Evolutionary conservation across 2,329 filamentous ascomycete genomes (phyloP), one percentile per base, ranked within the genome.

Genomic region (Scedosporium minutisporum): DNA sequence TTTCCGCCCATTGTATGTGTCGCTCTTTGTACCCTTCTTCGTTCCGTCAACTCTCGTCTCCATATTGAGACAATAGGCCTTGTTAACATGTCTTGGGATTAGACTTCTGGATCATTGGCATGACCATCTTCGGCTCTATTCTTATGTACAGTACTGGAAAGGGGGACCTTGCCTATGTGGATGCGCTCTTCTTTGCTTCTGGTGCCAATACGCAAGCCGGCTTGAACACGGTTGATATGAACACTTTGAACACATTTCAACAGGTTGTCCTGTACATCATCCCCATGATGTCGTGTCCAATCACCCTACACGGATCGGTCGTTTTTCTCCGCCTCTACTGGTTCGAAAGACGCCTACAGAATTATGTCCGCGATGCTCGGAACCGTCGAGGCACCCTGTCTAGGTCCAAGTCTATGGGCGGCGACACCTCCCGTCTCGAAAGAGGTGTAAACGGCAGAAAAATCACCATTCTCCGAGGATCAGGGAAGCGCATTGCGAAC

Each of bases 311-410:
- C 70, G 85, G 89, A 1, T 89, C 85, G 55, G 91, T 99, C 55
- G 95, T 99, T 6, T 93, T 96, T 68, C 82, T 97, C 14, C 89
- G 95, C 27, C 80, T 99, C 1, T 97, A 96, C 75, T 99, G 93
- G 93, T 99, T 99, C 72, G 93, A 99, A 75, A 96, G 96, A 74
- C 86, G 93, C 6, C 97, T 99, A 71, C 89, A 96, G 71, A 82
- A 90, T 68, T 84, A 96, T 66, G 92, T 89, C 14, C 82, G 81
- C 41, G 90, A 96, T 68, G 87, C 90, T 1, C 84, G 86, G 62
- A 80, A 77, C 53, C 78, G 87, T 61, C 85, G 93, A 62, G 81
- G 82, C 62, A 88, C 82, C 42, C 74, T 87, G n/a, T 77, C 81
- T 75, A 78, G 86, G 78, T 77, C 89, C 70, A 75, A 85, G 76